These are phyloP conservation scores for Hypoxylon sp. DNA, from an alignment of 2,329 filamentous ascomycete species.

Conservation along the genomic window DNA sequence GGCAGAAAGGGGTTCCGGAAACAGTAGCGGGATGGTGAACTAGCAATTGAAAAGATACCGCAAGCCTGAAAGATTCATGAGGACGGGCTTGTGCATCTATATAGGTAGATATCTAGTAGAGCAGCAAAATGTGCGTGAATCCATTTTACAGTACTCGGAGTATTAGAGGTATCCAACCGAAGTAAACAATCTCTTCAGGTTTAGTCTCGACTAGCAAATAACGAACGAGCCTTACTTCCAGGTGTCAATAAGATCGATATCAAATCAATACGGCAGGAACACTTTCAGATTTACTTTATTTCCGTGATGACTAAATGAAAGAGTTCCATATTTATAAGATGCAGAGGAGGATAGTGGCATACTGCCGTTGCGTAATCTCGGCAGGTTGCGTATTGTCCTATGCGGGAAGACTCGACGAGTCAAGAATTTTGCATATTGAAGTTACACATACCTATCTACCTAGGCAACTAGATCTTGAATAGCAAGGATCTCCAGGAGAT, in stretches of 20 bases:
- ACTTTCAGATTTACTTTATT: too few relatives aligned
- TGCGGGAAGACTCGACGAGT: conserved; percentile 6
- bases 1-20: too few relatives aligned
- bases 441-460: neutral
- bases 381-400: conserved; percentile 13
- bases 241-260: neutral
- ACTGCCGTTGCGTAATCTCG: conserved; percentile 14
- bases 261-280: neutral
- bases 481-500: neutral
- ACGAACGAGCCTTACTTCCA: neutral
- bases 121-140: too few relatives aligned
- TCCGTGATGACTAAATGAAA: neutral
- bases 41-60: too few relatives aligned
- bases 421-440: neutral
- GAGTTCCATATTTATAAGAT: neutral
- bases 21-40: too few relatives aligned
- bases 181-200: too few relatives aligned
- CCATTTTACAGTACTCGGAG: too few relatives aligned
- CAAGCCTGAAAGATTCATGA: neutral
- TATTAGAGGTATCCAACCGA: too few relatives aligned
- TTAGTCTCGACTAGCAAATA: too few relatives aligned
- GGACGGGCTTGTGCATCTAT: neutral
- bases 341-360: neutral
- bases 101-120: neutral
- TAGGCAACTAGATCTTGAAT: neutral